phyloP scores from a whole-genome alignment of 2,329 filamentous ascomycete species.

The Sclerotinia spermophila region DNA sequence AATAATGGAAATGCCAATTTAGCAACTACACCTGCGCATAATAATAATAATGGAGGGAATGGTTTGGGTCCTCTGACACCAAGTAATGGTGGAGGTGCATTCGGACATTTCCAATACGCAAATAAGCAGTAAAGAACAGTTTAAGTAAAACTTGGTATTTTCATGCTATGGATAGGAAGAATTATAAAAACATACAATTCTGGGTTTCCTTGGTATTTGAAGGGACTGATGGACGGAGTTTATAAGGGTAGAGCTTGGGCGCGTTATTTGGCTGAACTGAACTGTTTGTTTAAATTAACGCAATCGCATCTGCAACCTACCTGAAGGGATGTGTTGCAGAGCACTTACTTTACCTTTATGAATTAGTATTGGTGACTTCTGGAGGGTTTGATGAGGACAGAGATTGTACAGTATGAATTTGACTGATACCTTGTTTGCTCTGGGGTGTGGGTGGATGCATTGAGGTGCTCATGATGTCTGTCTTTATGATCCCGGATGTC shows the following conservation, averaged over 20 bases:
- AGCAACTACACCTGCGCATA: constrained; percentile 48
- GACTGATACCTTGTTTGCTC: neutral
- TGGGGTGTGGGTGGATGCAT: neutral
- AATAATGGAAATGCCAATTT: constrained; percentile 62
- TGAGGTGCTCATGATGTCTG: neutral
- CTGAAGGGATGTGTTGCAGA: neutral
- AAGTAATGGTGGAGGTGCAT: constrained; percentile 68
- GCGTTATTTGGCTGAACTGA: neutral
- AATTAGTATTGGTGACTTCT: neutral
- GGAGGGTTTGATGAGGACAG: neutral
- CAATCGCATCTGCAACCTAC: neutral
- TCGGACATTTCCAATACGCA: constrained; percentile 60
- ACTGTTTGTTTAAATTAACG: neutral
- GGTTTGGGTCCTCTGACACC: constrained; percentile 73
- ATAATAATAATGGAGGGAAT: constrained; percentile 44
- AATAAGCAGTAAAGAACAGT: constrained; percentile 27
- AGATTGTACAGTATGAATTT: constrained; percentile 7
- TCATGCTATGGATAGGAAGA: neutral
- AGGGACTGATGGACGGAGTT: constrained; percentile 3
- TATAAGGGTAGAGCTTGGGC: neutral
- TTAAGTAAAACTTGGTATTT: neutral
- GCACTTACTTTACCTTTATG: neutral
- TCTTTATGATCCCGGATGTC: neutral
- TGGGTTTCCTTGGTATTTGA: neutral
- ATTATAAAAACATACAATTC: neutral